These are phyloP conservation scores for Cyberlindnera euphorbiae DNA, from an alignment of 805 yeast genomes.

Conservation along the genomic window DNA sequence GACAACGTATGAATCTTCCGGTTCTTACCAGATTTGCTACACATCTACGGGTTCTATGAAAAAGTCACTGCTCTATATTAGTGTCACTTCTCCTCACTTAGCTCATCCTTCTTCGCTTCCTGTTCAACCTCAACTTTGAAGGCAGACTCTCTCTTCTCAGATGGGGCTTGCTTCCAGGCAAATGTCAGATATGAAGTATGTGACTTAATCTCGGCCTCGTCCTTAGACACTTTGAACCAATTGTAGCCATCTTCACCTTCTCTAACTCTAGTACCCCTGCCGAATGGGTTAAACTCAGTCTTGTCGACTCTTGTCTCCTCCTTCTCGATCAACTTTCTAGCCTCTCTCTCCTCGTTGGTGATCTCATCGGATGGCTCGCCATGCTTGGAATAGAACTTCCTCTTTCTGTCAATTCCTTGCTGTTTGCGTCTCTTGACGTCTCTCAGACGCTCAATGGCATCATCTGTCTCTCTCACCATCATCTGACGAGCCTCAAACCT, in stretches of 20 bases:
- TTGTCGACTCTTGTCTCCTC: slow-evolving; percentile 30
- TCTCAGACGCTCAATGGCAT: slow-evolving; percentile 71
- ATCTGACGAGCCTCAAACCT: slow-evolving; percentile 88
- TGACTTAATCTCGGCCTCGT: slow-evolving; percentile 81
- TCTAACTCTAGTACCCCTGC: slow-evolving; percentile 75
- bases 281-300: slow-evolving; percentile 84
- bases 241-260: slow-evolving; percentile 81
- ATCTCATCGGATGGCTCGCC: slow-evolving; percentile 23
- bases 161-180: slow-evolving; percentile 50
- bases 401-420: slow-evolving; percentile 57
- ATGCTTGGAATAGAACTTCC: slow-evolving; percentile 28
- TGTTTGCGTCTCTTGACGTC: slow-evolving; percentile 72
- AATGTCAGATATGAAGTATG: slow-evolving; percentile 94
- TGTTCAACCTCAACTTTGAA: slow-evolving; percentile 2
- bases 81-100: not conserved
- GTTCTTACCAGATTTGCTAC: no score
- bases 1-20: no score
- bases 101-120: not conserved
- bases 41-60: no score
- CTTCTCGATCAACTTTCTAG: slow-evolving; percentile 21
- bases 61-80: no score
- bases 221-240: slow-evolving; percentile 83
- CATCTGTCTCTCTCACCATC: slow-evolving; percentile 77
- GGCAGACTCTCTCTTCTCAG: slow-evolving; percentile 3
- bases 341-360: slow-evolving; percentile 22